phyloP scores from a whole-genome alignment of 1,284 basidiomycete genomes.

The Moesziomyces sp. region DNA sequence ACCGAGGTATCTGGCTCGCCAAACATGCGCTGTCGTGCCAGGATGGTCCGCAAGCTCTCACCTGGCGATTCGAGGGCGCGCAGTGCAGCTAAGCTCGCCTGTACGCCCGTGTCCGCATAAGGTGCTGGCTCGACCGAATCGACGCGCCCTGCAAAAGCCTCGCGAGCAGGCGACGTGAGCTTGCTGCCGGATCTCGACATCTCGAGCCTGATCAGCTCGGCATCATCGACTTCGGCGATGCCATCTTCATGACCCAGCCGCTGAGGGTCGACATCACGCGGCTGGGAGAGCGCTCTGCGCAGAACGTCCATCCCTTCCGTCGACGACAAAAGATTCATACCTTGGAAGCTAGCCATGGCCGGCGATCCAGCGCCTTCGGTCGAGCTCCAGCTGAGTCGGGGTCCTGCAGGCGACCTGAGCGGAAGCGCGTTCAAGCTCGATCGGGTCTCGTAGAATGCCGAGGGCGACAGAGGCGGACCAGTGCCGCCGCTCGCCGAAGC shows the following conservation, averaged over 20 bases:
- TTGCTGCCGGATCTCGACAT: slow-evolving; percentile 12
- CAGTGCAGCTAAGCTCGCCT: slow-evolving; percentile 39
- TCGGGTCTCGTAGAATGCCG: slow-evolving; percentile 14
- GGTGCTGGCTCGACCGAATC: slow-evolving; percentile 16
- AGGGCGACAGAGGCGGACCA: slow-evolving; percentile 19
- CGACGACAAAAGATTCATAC: not conserved
- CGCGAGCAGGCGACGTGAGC: not conserved
- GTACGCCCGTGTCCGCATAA: slow-evolving; percentile 39
- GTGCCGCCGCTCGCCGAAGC: not conserved
- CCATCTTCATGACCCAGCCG: not conserved
- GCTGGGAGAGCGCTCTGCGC: slow-evolving; percentile 7
- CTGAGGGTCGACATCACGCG: not conserved
- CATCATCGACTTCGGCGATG: slow-evolving; percentile 7
- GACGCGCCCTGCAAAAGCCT: not conserved
- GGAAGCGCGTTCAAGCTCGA: not conserved
- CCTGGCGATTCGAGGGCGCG: slow-evolving; percentile 40
- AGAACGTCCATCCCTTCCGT: slow-evolving; percentile 1
- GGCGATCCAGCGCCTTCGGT: slow-evolving; percentile 16
- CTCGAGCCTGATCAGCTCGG: slow-evolving; percentile 16
- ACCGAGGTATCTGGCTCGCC: slow-evolving; percentile 24
- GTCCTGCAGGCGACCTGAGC: not conserved
- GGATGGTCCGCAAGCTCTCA: slow-evolving; percentile 26
- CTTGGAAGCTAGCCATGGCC: slow-evolving; percentile 5
- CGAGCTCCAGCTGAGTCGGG: slow-evolving; percentile 22
- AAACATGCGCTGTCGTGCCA: slow-evolving; percentile 36